Percentiles rank a stretch among this genome's conserved stretches.
Evolutionary conservation across 2,329 filamentous ascomycete genomes (phyloP).

Genomic region (Curvularia sp.): DNA sequence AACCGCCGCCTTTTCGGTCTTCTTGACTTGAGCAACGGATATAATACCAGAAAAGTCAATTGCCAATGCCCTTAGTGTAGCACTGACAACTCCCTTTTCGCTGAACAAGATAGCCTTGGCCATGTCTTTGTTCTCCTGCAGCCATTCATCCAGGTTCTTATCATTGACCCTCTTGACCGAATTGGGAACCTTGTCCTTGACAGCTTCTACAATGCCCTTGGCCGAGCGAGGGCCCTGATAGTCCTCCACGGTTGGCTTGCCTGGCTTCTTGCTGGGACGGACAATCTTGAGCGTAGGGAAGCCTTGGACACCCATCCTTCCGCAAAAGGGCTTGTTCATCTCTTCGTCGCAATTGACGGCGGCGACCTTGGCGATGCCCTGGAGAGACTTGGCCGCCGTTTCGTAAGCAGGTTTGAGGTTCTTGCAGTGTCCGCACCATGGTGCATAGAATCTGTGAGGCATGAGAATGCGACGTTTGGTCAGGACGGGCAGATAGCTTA

Average conservation of each 20-base stretch:
- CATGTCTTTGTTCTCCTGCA: slow-evolving; percentile 69
- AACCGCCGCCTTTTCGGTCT: slow-evolving; percentile 76
- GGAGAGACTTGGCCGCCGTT: slow-evolving; percentile 86
- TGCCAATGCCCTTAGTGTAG: slow-evolving; percentile 81
- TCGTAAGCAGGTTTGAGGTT: slow-evolving; percentile 96
- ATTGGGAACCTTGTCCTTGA: slow-evolving; percentile 89
- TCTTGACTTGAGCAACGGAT: slow-evolving; percentile 79
- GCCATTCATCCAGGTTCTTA: slow-evolving; percentile 77
- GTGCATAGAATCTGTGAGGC: slow-evolving; percentile 85
- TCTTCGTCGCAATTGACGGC: slow-evolving; percentile 96
- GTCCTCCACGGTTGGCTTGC: slow-evolving; percentile 83
- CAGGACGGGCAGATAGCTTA: slow-evolving; percentile 28
- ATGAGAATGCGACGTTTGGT: slow-evolving; percentile 12
- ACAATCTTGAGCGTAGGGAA: slow-evolving; percentile 97
- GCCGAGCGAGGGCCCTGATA: slow-evolving; percentile 85
- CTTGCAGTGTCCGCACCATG: slow-evolving; percentile 97
- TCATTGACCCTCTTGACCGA: slow-evolving; percentile 83
- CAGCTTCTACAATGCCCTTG: slow-evolving; percentile 85
- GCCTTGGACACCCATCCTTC: slow-evolving; percentile 84
- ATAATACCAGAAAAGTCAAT: slow-evolving; percentile 89
- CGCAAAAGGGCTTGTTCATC: slow-evolving; percentile 86
- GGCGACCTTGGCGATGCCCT: slow-evolving; percentile 92
- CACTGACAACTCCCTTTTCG: slow-evolving; percentile 87
- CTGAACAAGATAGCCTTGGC: slow-evolving; percentile 92
- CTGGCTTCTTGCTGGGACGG: slow-evolving; percentile 79